Base-by-base conservation (phyloP, 345 rosid genomes). In the Populus euphratica region DNA sequence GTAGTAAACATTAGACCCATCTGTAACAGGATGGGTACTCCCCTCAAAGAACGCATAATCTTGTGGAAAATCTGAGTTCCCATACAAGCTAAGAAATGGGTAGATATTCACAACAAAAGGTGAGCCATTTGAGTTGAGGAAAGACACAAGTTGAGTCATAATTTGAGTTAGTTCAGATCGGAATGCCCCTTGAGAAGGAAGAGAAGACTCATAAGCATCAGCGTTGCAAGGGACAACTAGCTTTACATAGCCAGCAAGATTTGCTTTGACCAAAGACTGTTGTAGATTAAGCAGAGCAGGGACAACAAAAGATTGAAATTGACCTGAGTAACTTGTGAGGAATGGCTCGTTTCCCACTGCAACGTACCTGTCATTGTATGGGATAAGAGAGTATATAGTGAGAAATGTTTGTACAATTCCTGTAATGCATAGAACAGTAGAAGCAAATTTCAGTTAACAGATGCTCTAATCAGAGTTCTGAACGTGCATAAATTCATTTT, bases 311-410 rank as follows among this genome's bases (percentile, higher is more conserved):
- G 86, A 86, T 88, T 89, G 93, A 85, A 86, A 96, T 84, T 87
- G 90, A 10, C 90, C 93, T 0, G 83, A 67, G 35, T 93, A 93
- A 78, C 98, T 84, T 29, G 93, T 62, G 61, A 96, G 91, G 85
- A 93, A 93, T 43, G 99, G 99, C 78, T 96, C 99, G 65, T 96
- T 96, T 80, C 99, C 97, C 5, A 96, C 97, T 5, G 98, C 98
- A 62, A 96, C 79, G 78, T 91, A 95, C 91, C 98, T 91, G 90
- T 61, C 74, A 79, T 76, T 10, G 14, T 62, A 80, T 25, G 44
- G 59, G 43, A 73, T 49, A 76, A 56, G 72, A 33, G 41, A 75
- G 38, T 20, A 77, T 61, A 10, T 23, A 25, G 44, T 65, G 49
- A 76, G 68, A 77, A 38, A 56, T 56, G 27, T 10, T 63, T 69